Evolutionary conservation across 139 green algal genomes (phyloP), one percentile per base, ranked within the genome.

Genomic region (Asterochloris erici): DNA sequence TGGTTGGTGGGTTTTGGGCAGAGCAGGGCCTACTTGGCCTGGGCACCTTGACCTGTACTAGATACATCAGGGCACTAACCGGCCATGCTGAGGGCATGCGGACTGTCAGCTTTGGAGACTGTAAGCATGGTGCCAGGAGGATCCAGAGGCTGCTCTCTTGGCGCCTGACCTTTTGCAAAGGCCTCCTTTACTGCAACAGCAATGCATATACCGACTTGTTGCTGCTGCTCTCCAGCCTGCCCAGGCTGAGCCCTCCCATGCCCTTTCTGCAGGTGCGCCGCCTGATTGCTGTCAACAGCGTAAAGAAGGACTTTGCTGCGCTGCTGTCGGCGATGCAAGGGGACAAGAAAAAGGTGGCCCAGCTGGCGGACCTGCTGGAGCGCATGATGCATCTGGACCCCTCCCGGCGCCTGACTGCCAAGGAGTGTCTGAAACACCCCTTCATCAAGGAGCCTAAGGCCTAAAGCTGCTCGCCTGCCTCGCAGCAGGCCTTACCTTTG

Each of bases 351-450:
- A 88, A 90, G 81, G 62, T 90, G 28, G 83, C 68, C 11, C 88
- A 92, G 79, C 90, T 99, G 82, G 90, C 86, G 14, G 96, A 99
- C 84, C 89, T 99, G 84, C 89, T 99, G 81, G 97, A 99, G 71
- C 87, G 92, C 73, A 97, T 99, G 90, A 94, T 98, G 90, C 82
- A 87, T 29, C 92, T 99, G 76, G 96, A 99, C 86, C 97, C 97
- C 0, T 97, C 98, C 23, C 95, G 94, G 82, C 91, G 97, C 70
- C 97, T 99, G 79, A 95, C 91, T 12, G 87, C 95, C 9, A 92
- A 95, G 38, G 82, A 95, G 26, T 96, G 96, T 24, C 90, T 99
- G 81, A 80, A 88, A 12, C 96, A 99, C 85, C 93, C 95, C 12
- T 99, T 99, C 83, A 91, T 99, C 61, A 90, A 89, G 77, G 82